phyloP scores from a whole-genome alignment of 2,329 filamentous ascomycete genomes.

The Botrytis cinerea region DNA sequence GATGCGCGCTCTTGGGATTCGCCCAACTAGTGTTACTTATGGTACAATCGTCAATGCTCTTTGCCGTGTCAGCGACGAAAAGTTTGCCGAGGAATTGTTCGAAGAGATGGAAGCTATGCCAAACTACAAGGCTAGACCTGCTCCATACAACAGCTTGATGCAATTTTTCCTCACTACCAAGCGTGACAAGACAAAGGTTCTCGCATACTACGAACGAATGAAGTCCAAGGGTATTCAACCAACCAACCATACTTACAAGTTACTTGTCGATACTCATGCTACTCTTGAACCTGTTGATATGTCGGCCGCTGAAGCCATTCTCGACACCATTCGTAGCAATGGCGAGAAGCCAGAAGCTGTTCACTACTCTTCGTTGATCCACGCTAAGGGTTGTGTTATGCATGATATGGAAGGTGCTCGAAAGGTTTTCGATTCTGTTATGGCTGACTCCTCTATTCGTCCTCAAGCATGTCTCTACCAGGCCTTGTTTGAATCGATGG shows the following conservation, averaged over 20 bases:
- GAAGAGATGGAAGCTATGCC: constrained; percentile 99
- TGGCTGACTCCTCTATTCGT: constrained; percentile 65
- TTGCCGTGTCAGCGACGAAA: constrained; percentile 95
- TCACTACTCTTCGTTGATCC: constrained; percentile 93
- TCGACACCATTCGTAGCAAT: constrained; percentile 73
- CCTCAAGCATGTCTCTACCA: constrained; percentile 89
- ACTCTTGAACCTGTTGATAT: constrained; percentile 92
- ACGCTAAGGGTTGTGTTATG: constrained; percentile 90
- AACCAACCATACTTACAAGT: constrained; percentile 95
- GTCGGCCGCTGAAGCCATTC: constrained; percentile 78
- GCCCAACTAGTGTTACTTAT: constrained; percentile 96
- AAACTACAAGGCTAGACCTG: constrained; percentile 97
- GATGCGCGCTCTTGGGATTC: constrained; percentile 91
- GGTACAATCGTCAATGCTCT: constrained; percentile 97
- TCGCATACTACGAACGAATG: constrained; percentile 96
- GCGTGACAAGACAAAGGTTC: constrained; percentile 90
- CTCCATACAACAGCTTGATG: constrained; percentile 99
- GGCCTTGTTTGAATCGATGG: constrained; percentile 94
- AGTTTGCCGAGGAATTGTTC: constrained; percentile 95
- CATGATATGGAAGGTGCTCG: constrained; percentile 87
- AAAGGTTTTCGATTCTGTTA: constrained; percentile 77
- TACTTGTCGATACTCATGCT: constrained; percentile 92
- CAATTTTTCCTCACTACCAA: constrained; percentile 99
- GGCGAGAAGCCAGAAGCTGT: constrained; percentile 84
- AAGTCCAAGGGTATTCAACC: constrained; percentile 80